Percentiles rank a stretch among this genome's conserved stretches.
phyloP scores from a whole-genome alignment of 805 yeast species.

The Metschnikowia vanudenii region DNA sequence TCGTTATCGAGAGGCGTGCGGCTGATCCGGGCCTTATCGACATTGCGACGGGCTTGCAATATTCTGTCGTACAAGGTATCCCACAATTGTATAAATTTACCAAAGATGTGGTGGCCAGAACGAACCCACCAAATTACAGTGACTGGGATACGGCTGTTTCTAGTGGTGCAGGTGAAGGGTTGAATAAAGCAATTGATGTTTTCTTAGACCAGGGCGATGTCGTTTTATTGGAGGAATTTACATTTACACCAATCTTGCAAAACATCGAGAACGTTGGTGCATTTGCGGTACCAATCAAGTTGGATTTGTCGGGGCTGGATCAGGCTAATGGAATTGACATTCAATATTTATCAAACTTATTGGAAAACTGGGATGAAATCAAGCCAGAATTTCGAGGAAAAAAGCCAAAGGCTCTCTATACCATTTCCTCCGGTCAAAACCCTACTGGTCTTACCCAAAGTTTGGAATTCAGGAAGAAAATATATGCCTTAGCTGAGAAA shows the following conservation, averaged over 20 bases:
- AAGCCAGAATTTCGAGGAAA: conserved; percentile 43
- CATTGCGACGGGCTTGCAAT: conserved; percentile 46
- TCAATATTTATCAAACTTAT: conserved; percentile 46
- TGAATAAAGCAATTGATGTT: conserved; percentile 51
- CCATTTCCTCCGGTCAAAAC: conserved; percentile 22
- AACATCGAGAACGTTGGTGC: conserved; percentile 49
- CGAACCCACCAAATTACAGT: conserved; percentile 46
- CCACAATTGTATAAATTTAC: conserved; percentile 40
- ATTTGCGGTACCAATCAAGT: conserved; percentile 46
- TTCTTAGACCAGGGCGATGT: conserved; percentile 57
- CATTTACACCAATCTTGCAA: conserved; percentile 58
- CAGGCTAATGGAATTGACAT: conserved; percentile 48
- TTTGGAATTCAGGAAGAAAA: conserved; percentile 15
- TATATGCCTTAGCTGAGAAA: conserved; percentile 18
- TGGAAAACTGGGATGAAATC: conserved; percentile 55
- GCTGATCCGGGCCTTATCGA: conserved; percentile 24
- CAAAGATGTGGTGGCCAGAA: conserved; percentile 35
- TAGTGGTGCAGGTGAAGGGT: conserved; percentile 56
- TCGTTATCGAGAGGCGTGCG: conserved; percentile 24
- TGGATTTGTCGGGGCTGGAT: conserved; percentile 24
- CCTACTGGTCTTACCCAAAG: conserved; percentile 22
- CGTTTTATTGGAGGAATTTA: conserved; percentile 62
- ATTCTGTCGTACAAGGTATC: conserved; percentile 51
- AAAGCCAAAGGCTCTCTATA: conserved; percentile 48
- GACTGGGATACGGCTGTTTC: conserved; percentile 49